Evolutionary conservation across 495 filamentous ascomycete genomes (phyloP).

Genomic region (Lasiosphaeris hirsuta): DNA sequence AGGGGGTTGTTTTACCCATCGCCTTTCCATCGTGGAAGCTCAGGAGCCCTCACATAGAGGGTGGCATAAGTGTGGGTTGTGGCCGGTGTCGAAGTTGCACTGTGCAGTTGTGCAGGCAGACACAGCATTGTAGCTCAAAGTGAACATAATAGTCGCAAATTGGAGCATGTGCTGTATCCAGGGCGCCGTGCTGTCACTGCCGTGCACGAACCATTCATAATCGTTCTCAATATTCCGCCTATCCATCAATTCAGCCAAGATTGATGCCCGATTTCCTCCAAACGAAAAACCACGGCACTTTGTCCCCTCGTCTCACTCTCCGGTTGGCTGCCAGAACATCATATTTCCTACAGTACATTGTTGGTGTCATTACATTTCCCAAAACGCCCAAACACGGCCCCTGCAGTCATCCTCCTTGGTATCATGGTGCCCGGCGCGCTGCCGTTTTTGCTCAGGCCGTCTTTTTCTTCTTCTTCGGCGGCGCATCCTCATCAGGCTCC

Average conservation of each 20-base stretch:
- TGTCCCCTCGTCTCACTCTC: neutral
- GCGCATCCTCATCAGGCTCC: conserved; percentile 31
- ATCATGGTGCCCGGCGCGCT: neutral
- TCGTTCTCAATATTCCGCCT: neutral
- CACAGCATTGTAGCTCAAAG: too few relatives aligned
- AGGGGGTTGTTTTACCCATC: too few relatives aligned
- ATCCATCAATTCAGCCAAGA: conserved; percentile 3
- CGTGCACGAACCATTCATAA: too few relatives aligned
- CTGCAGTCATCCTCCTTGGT: neutral
- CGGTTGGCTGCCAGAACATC: neutral
- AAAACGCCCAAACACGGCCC: neutral
- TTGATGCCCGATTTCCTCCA: conserved; percentile 7
- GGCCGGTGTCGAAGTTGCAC: too few relatives aligned
- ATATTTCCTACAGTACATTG: conserved; percentile 3
- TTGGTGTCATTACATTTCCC: conserved; percentile 4
- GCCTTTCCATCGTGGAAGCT: too few relatives aligned
- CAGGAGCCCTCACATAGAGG: too few relatives aligned
- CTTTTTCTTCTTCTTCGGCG: conserved; percentile 52
- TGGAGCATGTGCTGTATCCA: too few relatives aligned
- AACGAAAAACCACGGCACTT: neutral
- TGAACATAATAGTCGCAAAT: too few relatives aligned
- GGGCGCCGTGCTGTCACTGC: too few relatives aligned
- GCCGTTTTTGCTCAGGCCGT: conserved; percentile 22
- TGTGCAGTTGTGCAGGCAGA: too few relatives aligned
- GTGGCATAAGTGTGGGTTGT: too few relatives aligned